Base-by-base conservation (phyloP, 2,329 filamentous ascomycete genomes). In the Mycosphaerelloides madeirae region DNA sequence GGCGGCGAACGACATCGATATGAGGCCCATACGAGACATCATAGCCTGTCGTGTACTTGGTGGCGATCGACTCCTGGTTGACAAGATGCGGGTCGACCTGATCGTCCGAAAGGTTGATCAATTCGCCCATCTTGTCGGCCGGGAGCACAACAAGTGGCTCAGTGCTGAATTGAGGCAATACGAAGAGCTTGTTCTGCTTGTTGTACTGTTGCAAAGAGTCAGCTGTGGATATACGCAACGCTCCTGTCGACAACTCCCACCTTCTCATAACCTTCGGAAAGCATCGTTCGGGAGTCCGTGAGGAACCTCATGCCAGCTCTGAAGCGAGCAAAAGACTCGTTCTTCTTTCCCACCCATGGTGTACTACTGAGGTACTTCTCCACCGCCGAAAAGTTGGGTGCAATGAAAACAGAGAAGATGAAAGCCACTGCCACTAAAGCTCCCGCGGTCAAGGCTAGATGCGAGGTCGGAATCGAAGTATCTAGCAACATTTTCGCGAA, bases 141-240 rank as follows among this genome's bases (percentile, higher is more conserved):
- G 53, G 53, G 8, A 57, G 29, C 6, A 55, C 42, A 14, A 57
- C 39, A 7, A 54, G 28, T 13, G 52, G 53, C 33, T 42, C 39
- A 12, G 43, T 41, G 28, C 38, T 50, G 35, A 55, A 55, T 15
- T 57, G 53, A 2, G 54, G 54, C 14, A 57, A 37, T n/a, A 54
- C 41, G 36, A 55, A 54, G 2, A 41, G 31, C n/a, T 43, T 37
- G 44, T 46, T 29, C 40, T 44, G 31, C 43, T 35, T 35, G 22
- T 14, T 11, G 9, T 38, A 33, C 12, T 16, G 18, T 13, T 20
- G 32, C 12, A 8, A 28, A 13, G 6, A 29, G 31, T 29, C 19
- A 15, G n/a, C 19, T 6, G 33, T n/a, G 20, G 18, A 9, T 33
- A n/a, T n/a, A 25, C 9, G 22, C 22, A 9, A 25, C 9, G 6